phyloP scores from a whole-genome alignment of 2,329 filamentous ascomycete species.

The Ambrosiella xylebori region DNA sequence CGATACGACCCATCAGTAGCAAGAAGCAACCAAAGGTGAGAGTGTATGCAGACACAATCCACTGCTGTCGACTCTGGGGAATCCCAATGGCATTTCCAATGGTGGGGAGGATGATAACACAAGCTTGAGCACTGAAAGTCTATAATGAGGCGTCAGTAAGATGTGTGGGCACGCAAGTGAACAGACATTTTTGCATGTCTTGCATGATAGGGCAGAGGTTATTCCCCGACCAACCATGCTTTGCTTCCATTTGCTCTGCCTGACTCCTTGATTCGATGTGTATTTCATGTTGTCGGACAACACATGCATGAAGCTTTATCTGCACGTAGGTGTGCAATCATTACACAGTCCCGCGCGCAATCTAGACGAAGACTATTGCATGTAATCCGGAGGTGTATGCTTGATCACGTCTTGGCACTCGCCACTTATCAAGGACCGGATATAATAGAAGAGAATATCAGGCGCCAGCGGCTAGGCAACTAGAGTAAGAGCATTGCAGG shows the following conservation, averaged over 20 bases:
- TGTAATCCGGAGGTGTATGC: neutral
- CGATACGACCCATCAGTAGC: slow-evolving; percentile 49
- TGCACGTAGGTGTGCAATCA: neutral
- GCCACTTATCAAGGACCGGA: neutral
- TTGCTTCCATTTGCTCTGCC: neutral
- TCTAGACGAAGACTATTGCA: neutral
- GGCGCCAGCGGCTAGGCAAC: neutral
- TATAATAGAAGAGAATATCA: too few species aligned
- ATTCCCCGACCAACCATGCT: neutral
- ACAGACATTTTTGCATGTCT: neutral
- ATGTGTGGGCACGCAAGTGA: slow-evolving; percentile 10
- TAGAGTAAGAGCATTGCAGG: neutral
- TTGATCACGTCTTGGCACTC: neutral
- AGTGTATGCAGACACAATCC: slow-evolving; percentile 49
- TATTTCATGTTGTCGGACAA: neutral
- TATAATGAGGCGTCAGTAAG: slow-evolving; percentile 15
- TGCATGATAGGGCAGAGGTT: neutral
- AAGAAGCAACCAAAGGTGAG: slow-evolving; percentile 52
- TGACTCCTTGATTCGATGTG: neutral
- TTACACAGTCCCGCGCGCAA: neutral
- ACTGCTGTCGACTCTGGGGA: slow-evolving; percentile 42
- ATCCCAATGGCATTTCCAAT: slow-evolving; percentile 39
- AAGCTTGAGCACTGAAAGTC: slow-evolving; percentile 40
- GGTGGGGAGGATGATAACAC: slow-evolving; percentile 45
- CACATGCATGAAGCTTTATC: neutral